Evolutionary conservation across 176 grass and related monocot species (phyloP).

Genomic region (Ensete glaucum): DNA sequence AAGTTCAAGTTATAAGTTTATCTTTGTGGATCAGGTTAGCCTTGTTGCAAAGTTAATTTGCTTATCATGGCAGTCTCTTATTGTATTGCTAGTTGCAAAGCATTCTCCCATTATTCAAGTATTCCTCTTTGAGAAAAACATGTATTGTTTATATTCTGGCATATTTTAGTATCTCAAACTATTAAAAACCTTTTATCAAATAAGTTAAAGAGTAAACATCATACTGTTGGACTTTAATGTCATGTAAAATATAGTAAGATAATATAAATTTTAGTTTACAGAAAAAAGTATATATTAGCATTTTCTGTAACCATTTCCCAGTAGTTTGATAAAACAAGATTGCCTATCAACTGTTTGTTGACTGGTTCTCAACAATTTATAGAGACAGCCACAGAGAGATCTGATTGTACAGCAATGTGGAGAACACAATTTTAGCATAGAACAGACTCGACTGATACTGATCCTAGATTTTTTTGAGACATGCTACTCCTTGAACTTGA

Average conservation of each 20-base stretch:
- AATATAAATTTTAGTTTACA: neutral
- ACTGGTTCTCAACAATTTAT: no score
- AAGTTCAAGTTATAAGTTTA: neutral
- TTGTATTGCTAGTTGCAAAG: no score
- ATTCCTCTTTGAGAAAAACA: no score
- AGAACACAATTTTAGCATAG: no score
- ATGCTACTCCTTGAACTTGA: neutral
- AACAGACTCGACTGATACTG: no score
- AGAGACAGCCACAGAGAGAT: no score
- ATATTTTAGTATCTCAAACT: neutral
- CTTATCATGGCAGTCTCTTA: no score
- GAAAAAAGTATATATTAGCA: neutral
- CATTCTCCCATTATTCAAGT: no score
- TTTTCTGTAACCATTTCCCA: neutral
- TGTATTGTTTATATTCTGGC: neutral
- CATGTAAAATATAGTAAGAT: neutral
- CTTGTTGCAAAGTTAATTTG: no score
- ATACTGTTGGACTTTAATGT: neutral
- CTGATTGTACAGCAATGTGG: no score
- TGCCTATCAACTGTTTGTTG: no score
- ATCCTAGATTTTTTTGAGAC: neutral
- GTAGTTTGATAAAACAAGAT: neutral
- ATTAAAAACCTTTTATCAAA: neutral
- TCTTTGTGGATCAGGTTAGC: neutral
- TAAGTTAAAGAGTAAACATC: neutral